Evolutionary conservation across 83 land plant species (phyloP), one percentile per base, ranked within the genome.

Genomic region (Thuja plicata): DNA sequence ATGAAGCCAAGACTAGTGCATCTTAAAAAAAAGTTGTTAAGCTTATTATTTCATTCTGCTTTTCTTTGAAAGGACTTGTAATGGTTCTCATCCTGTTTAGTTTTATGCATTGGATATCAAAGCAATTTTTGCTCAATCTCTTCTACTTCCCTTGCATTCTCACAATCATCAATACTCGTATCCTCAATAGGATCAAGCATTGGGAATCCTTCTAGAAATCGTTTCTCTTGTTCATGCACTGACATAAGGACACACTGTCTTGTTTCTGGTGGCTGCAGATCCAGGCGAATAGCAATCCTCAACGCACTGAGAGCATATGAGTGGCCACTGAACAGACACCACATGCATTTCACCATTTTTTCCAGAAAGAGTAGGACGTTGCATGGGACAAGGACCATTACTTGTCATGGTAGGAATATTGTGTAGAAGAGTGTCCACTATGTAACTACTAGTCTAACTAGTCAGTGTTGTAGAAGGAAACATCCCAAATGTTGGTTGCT

Each of bases 321-420:
- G 91, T 37, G 95, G 84, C 94, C 96, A 91, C 50, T 95, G 98
- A 83, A 97, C 97, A 91, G 97, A 98, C 86, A 97, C 99, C 96
- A 98, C 99, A 88, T 98, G 98, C 99, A 98, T 98, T 93, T 98
- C 99, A 87, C 99, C 99, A 89, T 92, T 96, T 83, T 95, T 95
- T 30, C 96, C 96, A 60, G 97, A 94, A 73, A 86, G 93, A 86
- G 97, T 94, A 83, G 96, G 99, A 74, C 93, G 92, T 54, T 98
- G 98, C 87, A 92, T 96, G 35, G 93, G 94, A 12, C 95, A 94
- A 12, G 93, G 87, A 54, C 99, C 98, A 86, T 92, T 96, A 87
- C 95, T 96, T 48, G 83, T 91, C 86, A 93, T 82, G 57, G 89
- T 92, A 74, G 95, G 83, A 48, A 96, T 91, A 89, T 99, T 97